Evolutionary conservation across 2,329 filamentous ascomycete genomes (phyloP).

Genomic region (Myriangium duriaei): DNA sequence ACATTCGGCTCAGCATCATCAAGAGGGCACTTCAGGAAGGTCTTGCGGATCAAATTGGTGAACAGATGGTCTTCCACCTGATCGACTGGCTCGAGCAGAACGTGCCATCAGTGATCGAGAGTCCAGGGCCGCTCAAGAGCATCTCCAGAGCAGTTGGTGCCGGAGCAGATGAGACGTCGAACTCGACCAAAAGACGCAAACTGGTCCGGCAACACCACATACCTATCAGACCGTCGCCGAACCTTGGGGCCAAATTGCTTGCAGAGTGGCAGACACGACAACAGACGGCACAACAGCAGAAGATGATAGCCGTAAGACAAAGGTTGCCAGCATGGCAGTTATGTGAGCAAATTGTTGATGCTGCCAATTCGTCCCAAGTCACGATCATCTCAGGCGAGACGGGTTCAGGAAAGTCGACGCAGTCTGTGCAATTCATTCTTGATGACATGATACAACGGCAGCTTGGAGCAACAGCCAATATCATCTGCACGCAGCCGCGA

Average conservation of each 20-base stretch:
- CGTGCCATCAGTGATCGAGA: slow-evolving; percentile 68
- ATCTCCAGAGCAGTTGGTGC: slow-evolving; percentile 53
- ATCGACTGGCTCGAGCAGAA: slow-evolving; percentile 86
- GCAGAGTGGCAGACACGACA: slow-evolving; percentile 59
- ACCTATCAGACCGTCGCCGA: slow-evolving; percentile 48
- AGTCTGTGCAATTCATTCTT: slow-evolving; percentile 89
- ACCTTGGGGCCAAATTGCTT: slow-evolving; percentile 45
- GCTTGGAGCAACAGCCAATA: slow-evolving; percentile 68
- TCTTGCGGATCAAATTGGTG: slow-evolving; percentile 57
- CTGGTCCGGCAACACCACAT: slow-evolving; percentile 14
- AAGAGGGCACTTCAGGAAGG: slow-evolving; percentile 64
- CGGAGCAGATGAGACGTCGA: not conserved
- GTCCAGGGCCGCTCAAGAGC: slow-evolving; percentile 71
- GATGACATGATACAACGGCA: slow-evolving; percentile 73
- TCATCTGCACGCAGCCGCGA: slow-evolving; percentile 89
- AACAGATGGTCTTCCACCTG: slow-evolving; percentile 83
- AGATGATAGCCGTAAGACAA: slow-evolving; percentile 62
- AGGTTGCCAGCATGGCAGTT: slow-evolving; percentile 79
- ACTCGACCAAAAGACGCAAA: slow-evolving; percentile 31
- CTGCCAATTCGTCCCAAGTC: slow-evolving; percentile 67
- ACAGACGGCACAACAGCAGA: slow-evolving; percentile 49
- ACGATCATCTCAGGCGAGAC: slow-evolving; percentile 97
- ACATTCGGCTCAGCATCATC: slow-evolving; percentile 82
- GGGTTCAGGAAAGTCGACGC: slow-evolving; percentile 91
- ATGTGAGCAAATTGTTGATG: slow-evolving; percentile 60